phyloP scores from a whole-genome alignment of 495 filamentous ascomycete species.

The Aspergillus ellipticus region DNA sequence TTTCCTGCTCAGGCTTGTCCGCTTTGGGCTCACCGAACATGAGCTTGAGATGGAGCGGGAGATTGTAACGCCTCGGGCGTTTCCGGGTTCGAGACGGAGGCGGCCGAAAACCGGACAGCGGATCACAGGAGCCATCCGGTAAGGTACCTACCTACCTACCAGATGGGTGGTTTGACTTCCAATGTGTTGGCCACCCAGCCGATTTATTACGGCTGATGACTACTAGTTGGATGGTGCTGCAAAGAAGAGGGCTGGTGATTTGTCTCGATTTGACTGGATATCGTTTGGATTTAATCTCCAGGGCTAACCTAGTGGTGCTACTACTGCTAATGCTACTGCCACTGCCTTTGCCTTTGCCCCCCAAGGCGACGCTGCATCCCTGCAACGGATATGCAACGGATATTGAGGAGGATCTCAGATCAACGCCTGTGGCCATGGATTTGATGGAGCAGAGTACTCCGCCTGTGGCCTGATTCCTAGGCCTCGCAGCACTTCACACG shows the following conservation, averaged over 20 bases:
- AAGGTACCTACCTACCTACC: neutral
- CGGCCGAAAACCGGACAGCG: slow-evolving; percentile 19
- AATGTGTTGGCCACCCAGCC: neutral
- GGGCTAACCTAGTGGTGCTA: neutral
- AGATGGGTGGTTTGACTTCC: neutral
- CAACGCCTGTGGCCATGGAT: neutral
- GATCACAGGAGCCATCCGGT: neutral
- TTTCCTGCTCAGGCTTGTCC: slow-evolving; percentile 22
- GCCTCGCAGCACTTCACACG: neutral
- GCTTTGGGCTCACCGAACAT: slow-evolving; percentile 40
- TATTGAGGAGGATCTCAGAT: neutral
- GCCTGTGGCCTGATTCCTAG: neutral
- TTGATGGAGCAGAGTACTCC: slow-evolving; percentile 1
- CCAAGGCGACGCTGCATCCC: neutral
- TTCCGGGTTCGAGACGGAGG: slow-evolving; percentile 11
- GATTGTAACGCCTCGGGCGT: slow-evolving; percentile 22
- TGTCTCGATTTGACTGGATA: slow-evolving; percentile 1
- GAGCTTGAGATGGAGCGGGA: slow-evolving; percentile 15
- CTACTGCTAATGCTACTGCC: neutral
- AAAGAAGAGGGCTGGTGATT: neutral
- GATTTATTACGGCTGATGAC: neutral
- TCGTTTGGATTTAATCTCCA: neutral
- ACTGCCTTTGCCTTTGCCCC: neutral
- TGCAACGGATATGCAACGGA: neutral
- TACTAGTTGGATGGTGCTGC: neutral